Conservation (phyloP, 768 basidiomycete genomes). For the Termitomyces sp. region DNA sequence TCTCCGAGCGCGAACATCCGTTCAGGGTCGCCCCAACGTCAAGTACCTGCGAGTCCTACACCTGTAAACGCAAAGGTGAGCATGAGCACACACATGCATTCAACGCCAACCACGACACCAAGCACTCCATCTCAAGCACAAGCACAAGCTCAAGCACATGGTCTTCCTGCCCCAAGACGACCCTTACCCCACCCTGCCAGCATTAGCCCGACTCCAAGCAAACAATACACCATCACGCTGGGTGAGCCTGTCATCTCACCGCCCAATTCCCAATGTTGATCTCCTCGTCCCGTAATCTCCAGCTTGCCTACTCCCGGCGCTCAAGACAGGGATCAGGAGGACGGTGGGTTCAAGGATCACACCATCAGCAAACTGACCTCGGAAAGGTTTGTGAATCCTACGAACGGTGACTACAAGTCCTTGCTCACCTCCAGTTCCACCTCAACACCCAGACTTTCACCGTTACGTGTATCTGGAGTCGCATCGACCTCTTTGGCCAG, state of each 20-base stretch:
- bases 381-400: conserved; percentile 17
- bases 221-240: conserved; percentile 82
- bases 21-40: conserved; percentile 15
- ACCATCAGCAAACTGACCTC: conserved; percentile 57
- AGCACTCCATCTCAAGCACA: background rate
- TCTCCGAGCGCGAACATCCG: conserved; percentile 10
- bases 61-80: background rate
- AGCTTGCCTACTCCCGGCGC: conserved; percentile 11
- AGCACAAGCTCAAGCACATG: conserved; percentile 11
- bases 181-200: conserved; percentile 42
- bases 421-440: background rate
- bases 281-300: conserved; percentile 31
- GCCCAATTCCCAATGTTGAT: conserved; percentile 15
- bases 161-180: conserved; percentile 39
- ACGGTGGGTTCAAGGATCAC: conserved; percentile 44
- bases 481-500: conserved; percentile 13
- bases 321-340: conserved; percentile 32
- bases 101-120: background rate
- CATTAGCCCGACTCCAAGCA: conserved; percentile 71
- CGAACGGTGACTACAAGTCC: conserved; percentile 22
- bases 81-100: background rate
- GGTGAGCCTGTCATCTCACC: conserved; percentile 63
- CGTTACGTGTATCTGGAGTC: background rate
- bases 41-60: conserved; percentile 2
- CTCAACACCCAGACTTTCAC: background rate